Evolutionary conservation across 495 filamentous ascomycete genomes (phyloP), one percentile per base, ranked within the genome.

Genomic region (Penicillium odoratum): DNA sequence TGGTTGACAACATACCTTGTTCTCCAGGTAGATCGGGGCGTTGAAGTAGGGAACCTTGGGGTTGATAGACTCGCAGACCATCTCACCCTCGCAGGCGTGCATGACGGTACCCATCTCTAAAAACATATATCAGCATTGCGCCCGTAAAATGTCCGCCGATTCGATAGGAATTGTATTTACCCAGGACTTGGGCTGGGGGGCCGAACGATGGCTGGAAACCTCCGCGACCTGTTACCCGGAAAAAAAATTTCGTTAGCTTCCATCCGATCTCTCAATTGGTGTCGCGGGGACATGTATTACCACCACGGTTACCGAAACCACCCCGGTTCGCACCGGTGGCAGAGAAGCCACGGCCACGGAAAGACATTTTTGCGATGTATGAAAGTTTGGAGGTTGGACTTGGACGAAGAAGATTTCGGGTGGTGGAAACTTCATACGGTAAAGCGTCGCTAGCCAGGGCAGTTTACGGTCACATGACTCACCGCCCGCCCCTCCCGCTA

Each of bases 31-130:
- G 67, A 98, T 96, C 51, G 91, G 92, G 40, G 95, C 94, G 78
- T 98, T 98, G 87, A 98, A 98, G 76, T 97, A 96, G 47, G 94
- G 94, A 52, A 98, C 88, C 79, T 97, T 98, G 55, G 90, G 81
- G 79, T 97, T 98, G 72, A 88, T 85, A 53, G 89, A 93, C 76
- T 90, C 84, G 87, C 92, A 96, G 59, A 98, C 86, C 78, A 98
- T 91, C 74, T 98, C 94, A 67, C 94, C 93, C 74, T 98, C 94
- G 75, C 89, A 92, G 38, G 90, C 85, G 76, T 98, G 94, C 69
- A 97, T 74, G 75, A 98, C 93, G 63, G 83, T 81, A 68, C 94
- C 94, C 88, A 98, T 90, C 79, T 97, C 90, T 91, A 61, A 51
- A 9, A 15, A 21, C 13, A 36, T 48, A 50, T 42, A 69, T 73